Evolutionary conservation across 2,329 filamentous ascomycete species (phyloP).

Genomic region (Aspergillus awamori): DNA sequence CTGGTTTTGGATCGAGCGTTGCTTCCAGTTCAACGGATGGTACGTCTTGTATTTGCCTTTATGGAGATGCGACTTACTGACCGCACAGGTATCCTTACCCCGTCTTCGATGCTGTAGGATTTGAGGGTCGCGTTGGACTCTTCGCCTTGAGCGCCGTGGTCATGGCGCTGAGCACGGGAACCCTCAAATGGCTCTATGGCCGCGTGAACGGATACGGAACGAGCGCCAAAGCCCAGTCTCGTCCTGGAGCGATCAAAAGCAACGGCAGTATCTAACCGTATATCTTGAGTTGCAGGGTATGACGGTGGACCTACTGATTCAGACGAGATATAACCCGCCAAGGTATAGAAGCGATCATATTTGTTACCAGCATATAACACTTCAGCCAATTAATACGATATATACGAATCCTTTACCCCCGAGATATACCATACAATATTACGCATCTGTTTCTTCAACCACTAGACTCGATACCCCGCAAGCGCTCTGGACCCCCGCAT

Average conservation of each 20-base stretch:
- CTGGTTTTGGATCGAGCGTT: slow-evolving; percentile 67
- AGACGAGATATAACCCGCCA: neutral
- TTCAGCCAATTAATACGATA: neutral
- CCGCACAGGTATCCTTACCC: slow-evolving; percentile 78
- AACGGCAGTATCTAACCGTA: slow-evolving; percentile 26
- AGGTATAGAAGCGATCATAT: neutral
- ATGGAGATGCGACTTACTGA: slow-evolving; percentile 2
- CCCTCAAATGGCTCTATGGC: slow-evolving; percentile 71
- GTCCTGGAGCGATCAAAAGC: slow-evolving; percentile 33
- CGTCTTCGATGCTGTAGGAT: slow-evolving; percentile 71
- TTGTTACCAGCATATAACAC: neutral
- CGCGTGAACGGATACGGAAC: slow-evolving; percentile 46
- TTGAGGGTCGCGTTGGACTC: slow-evolving; percentile 66
- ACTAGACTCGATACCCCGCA: neutral
- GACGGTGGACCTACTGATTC: neutral
- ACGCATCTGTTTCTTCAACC: neutral
- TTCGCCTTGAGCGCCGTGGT: slow-evolving; percentile 70
- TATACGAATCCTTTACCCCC: neutral
- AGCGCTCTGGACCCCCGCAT: neutral
- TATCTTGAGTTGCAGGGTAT: neutral
- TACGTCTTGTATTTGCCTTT: slow-evolving; percentile 40
- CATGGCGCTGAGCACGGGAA: slow-evolving; percentile 71
- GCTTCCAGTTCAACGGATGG: slow-evolving; percentile 62
- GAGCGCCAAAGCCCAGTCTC: slow-evolving; percentile 24
- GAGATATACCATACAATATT: neutral